Percentiles rank a stretch among this genome's conserved stretches.
phyloP scores from a whole-genome alignment of 2,329 filamentous ascomycete species.

The Trichoderma polysporum region DNA sequence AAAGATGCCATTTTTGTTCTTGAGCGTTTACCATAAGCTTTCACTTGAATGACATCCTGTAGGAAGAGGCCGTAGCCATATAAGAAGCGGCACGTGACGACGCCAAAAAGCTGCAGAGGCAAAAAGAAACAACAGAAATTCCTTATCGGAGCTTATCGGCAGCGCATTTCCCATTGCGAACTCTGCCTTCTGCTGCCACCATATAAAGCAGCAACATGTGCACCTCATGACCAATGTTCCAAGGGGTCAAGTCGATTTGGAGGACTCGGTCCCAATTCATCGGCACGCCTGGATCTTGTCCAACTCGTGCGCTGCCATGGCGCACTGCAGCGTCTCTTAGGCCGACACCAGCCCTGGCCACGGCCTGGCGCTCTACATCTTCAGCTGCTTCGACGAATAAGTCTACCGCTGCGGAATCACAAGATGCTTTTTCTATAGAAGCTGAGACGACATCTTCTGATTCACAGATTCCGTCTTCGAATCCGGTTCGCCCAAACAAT shows the following conservation, averaged over 20 bases:
- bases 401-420: not conserved
- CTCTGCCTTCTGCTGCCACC: not conserved
- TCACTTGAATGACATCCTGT: not conserved
- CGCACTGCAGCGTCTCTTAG: not conserved
- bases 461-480: not conserved
- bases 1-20: not conserved
- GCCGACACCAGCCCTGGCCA: not conserved
- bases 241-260: slow-evolving; percentile 46
- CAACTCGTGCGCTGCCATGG: slow-evolving; percentile 24
- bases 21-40: too few species aligned
- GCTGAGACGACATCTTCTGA: not conserved
- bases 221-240: slow-evolving; percentile 46
- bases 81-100: slow-evolving; percentile 20
- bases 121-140: not conserved
- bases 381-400: not conserved
- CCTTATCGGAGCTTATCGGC: slow-evolving; percentile 16
- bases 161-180: not conserved
- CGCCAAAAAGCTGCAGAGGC: not conserved
- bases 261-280: slow-evolving; percentile 40
- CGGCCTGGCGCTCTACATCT: slow-evolving; percentile 1
- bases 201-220: slow-evolving; percentile 34
- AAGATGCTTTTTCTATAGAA: slow-evolving; percentile 13
- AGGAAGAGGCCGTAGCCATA: not conserved
- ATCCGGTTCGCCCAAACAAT: slow-evolving; percentile 20
- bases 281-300: slow-evolving; percentile 28